Conservation (phyloP, 192 early-diverging fungal genomes). For the Geranomyces michiganensis region DNA sequence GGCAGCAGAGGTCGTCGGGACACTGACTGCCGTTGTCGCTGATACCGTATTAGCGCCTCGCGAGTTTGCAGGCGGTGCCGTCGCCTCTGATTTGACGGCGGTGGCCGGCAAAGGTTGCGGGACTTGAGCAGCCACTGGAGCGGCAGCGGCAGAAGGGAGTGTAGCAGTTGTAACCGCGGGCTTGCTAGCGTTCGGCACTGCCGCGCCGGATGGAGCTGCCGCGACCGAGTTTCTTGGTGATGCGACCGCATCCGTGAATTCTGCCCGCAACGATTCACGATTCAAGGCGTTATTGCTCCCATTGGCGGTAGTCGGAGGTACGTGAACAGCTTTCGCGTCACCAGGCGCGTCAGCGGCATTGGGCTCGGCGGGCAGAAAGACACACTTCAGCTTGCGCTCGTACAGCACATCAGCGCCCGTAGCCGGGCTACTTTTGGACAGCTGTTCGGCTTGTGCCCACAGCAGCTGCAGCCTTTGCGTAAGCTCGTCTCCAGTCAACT, state of each 20-base stretch:
- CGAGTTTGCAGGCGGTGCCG: no score
- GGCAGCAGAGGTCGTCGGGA: neutral
- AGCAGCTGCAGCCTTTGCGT: conserved; percentile 36
- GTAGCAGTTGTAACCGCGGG: neutral
- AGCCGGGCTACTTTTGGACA: conserved; percentile 37
- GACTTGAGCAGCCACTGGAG: neutral
- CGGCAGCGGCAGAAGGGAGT: conserved; percentile 16
- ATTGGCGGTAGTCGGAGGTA: neutral
- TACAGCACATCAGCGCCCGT: conserved; percentile 37
- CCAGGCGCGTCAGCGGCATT: neutral
- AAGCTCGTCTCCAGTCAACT: conserved; percentile 62
- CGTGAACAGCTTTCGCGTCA: neutral
- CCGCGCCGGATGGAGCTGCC: neutral
- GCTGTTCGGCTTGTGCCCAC: conserved; percentile 52
- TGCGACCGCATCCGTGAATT: conserved; percentile 9
- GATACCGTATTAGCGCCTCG: neutral
- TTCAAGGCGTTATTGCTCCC: neutral
- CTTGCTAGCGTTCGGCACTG: neutral
- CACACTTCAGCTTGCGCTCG: conserved; percentile 52
- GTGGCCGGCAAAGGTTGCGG: neutral
- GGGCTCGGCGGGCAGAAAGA: conserved; percentile 32
- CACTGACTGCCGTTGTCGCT: neutral
- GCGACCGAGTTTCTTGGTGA: neutral
- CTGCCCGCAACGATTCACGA: neutral
- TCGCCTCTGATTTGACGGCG: no score